Evolutionary conservation across 2,329 filamentous ascomycete species (phyloP).

Genomic region (Arachnomyces sp.): DNA sequence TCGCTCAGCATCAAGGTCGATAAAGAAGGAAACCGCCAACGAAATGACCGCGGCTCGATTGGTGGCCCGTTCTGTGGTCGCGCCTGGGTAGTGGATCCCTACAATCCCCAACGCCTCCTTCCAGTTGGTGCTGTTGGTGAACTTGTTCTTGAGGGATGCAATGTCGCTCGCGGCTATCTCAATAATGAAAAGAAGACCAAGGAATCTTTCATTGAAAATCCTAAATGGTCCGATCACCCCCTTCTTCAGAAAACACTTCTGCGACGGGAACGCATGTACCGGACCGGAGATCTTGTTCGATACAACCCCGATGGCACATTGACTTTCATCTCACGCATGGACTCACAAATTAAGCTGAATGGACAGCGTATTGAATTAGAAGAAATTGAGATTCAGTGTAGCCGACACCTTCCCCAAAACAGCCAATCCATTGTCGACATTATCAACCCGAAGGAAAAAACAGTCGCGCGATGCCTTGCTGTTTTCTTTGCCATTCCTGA

Average conservation of each 20-base stretch:
- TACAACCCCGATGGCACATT: slow-evolving; percentile 4
- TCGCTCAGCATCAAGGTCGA: slow-evolving; percentile 26
- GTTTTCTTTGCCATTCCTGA: too few relatives aligned
- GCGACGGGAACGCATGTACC: background rate
- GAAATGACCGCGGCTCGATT: slow-evolving; percentile 25
- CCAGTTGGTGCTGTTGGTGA: slow-evolving; percentile 45
- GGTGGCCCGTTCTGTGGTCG: slow-evolving; percentile 28
- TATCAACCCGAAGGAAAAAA: too few relatives aligned
- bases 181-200: slow-evolving; percentile 48
- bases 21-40: slow-evolving; percentile 21
- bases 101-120: slow-evolving; percentile 29
- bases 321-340: slow-evolving; percentile 1
- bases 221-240: slow-evolving; percentile 25
- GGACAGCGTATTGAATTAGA: slow-evolving; percentile 25
- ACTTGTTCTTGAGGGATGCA: slow-evolving; percentile 28
- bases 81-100: slow-evolving; percentile 34
- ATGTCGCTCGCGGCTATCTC: slow-evolving; percentile 52
- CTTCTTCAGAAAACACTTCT: slow-evolving; percentile 23
- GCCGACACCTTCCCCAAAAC: background rate
- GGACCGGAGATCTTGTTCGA: slow-evolving; percentile 3
- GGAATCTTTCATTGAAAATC: slow-evolving; percentile 47
- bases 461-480: too few relatives aligned
- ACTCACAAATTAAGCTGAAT: background rate
- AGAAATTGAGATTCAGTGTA: slow-evolving; percentile 21
- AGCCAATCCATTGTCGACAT: too few relatives aligned